Evolutionary conservation across 2,329 filamentous ascomycete genomes (phyloP).

Genomic region (Daldinia sp.): DNA sequence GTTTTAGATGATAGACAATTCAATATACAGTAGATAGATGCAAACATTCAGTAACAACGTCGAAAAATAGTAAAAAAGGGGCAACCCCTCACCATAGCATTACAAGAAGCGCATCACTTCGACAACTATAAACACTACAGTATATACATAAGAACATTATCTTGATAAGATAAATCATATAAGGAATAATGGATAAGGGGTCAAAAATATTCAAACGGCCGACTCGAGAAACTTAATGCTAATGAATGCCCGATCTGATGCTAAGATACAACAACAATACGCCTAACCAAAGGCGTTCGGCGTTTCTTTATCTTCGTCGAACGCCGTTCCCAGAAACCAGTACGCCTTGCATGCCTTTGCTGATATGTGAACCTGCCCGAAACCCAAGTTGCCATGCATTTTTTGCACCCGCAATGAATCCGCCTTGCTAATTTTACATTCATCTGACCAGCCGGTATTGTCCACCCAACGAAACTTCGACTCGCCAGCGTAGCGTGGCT

Average conservation of each 20-base stretch:
- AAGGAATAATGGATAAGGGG: no score
- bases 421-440: conserved; percentile 26
- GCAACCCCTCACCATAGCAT: background rate
- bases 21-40: background rate
- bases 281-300: conserved; percentile 1
- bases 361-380: conserved; percentile 17
- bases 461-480: conserved; percentile 8
- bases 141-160: background rate
- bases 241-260: conserved; percentile 24
- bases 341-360: conserved; percentile 33
- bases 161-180: background rate
- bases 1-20: no score
- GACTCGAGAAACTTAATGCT: conserved; percentile 19
- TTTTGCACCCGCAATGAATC: conserved; percentile 20
- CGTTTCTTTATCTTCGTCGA: background rate
- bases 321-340: conserved; percentile 10
- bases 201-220: conserved; percentile 1
- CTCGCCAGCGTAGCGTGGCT: conserved; percentile 10
- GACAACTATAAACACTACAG: background rate
- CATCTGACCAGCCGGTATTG: conserved; percentile 18
- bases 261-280: conserved; percentile 26
- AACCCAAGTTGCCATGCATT: conserved; percentile 33
- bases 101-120: background rate
- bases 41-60: background rate
- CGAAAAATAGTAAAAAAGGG: background rate